Evolutionary conservation across 2,329 filamentous ascomycete genomes (phyloP), one percentile per base, ranked within the genome.

Genomic region (Sphaerulina musiva): DNA sequence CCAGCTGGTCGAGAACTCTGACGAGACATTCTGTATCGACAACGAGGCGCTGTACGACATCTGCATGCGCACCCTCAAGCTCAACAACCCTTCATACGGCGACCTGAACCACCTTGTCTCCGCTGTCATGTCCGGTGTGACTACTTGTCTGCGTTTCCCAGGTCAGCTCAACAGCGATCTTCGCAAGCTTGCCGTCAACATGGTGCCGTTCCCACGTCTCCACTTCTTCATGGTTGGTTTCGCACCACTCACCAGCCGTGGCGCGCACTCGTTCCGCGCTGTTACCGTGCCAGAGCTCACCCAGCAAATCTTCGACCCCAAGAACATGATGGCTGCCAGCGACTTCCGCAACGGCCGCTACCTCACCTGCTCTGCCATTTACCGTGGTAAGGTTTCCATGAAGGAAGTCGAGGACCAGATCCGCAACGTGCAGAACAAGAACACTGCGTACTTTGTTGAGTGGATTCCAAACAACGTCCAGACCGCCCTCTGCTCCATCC

Each of bases 151-250:
- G 73, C 93, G 93, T 78, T 98, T 98, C 89, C 93, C 93, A 54
- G 93, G 93, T 74, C 93, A 98, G 83, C 87, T 98, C 66, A 98
- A 98, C 88, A 98, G 93, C 73, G 93, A 98, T 76, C 88, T 98
- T 67, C 90, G 93, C 80, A 98, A 98, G 83, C 80, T 98, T 72
- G 93, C 93, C 67, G 93, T 98, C 78, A 98, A 98, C 89, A 98
- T 98, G 83, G 93, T 98, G 78, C 93, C 93, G 61, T 98, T 98
- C 88, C 93, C 93, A 67, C 93, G 93, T 90, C 89, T 98, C 62
- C 93, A 98, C 80, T 98, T 98, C 86, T 98, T 98, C 86, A 98
- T 98, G 93, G 93, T 98, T 74, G 93, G 93, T 76, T 98, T 98
- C 75, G 92, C 93, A 76, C 93, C 93, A 73, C 84, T 98, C 71